Evolutionary conservation across 2,329 filamentous ascomycete genomes (phyloP).

Genomic region (Xylaria sp.): DNA sequence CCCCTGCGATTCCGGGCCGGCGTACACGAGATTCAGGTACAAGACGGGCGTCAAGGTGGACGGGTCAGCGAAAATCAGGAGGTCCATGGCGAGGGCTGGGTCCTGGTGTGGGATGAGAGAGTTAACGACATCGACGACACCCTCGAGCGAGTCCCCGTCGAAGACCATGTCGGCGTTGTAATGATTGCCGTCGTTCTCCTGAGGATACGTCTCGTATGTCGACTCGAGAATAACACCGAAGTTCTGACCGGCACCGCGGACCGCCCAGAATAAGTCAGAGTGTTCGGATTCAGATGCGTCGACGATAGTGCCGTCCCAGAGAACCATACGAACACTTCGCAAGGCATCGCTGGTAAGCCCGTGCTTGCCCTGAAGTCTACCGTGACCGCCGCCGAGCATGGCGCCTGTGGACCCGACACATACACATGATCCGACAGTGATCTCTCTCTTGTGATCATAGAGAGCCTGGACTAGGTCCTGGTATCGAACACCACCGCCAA

Average conservation of each 20-base stretch:
- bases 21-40: not conserved
- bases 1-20: not conserved
- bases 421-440: not conserved
- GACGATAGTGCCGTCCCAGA: not conserved
- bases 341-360: conserved; percentile 1
- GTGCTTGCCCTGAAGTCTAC: not conserved
- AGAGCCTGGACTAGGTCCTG: not conserved
- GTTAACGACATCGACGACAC: not conserved
- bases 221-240: conserved; percentile 51
- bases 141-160: conserved; percentile 31
- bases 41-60: not conserved
- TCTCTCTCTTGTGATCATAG: not conserved
- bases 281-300: not conserved
- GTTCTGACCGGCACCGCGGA: conserved; percentile 53
- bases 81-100: not conserved
- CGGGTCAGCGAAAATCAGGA: not conserved
- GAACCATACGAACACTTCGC: not conserved
- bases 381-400: conserved; percentile 1
- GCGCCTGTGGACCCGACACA: not conserved
- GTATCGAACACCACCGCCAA: not conserved
- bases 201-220: conserved; percentile 41
- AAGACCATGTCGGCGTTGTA: conserved; percentile 39
- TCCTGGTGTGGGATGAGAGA: not conserved
- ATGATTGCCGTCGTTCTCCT: conserved; percentile 33
- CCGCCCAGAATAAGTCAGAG: conserved; percentile 46